These are phyloP conservation scores for Saccharomycopsis javanensis DNA, from an alignment of 805 yeast genomes.

Conservation along the genomic window DNA sequence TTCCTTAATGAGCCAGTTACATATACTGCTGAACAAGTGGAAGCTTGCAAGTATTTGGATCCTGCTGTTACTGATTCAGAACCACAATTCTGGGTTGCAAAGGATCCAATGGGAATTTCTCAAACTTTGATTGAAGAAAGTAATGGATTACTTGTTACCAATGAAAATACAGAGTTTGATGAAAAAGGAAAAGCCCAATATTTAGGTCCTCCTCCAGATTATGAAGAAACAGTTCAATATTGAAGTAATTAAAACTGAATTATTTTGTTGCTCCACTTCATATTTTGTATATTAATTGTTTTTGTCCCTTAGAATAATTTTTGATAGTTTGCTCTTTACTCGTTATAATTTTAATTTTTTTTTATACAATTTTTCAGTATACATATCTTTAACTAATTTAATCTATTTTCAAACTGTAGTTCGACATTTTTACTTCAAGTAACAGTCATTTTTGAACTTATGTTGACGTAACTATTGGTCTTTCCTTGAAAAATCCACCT, in stretches of 20 bases:
- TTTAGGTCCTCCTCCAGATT: constrained; percentile 64
- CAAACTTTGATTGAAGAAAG: constrained; percentile 48
- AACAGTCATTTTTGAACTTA: too few relatives aligned
- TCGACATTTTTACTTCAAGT: too few relatives aligned
- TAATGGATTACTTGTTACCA: constrained; percentile 45
- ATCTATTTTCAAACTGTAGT: too few relatives aligned
- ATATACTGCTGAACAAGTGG: constrained; percentile 24
- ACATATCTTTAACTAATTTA: background rate
- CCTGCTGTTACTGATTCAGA: constrained; percentile 48
- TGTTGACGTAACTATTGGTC: too few relatives aligned
- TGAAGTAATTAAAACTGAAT: background rate
- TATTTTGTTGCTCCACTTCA: background rate
- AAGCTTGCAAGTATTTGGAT: constrained; percentile 39
- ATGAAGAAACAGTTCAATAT: constrained; percentile 37
- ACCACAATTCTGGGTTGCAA: constrained; percentile 64
- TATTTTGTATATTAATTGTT: background rate
- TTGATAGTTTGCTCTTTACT: background rate
- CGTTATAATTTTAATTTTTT: background rate
- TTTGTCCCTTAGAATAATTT: background rate
- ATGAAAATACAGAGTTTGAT: constrained; percentile 46
- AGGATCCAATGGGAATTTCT: constrained; percentile 59
- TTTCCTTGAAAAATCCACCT: too few relatives aligned
- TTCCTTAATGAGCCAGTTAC: constrained; percentile 21
- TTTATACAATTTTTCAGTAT: background rate
- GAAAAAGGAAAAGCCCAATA: constrained; percentile 47